Base-by-base conservation (phyloP, 768 basidiomycete species). In the Lactarius sp. region DNA sequence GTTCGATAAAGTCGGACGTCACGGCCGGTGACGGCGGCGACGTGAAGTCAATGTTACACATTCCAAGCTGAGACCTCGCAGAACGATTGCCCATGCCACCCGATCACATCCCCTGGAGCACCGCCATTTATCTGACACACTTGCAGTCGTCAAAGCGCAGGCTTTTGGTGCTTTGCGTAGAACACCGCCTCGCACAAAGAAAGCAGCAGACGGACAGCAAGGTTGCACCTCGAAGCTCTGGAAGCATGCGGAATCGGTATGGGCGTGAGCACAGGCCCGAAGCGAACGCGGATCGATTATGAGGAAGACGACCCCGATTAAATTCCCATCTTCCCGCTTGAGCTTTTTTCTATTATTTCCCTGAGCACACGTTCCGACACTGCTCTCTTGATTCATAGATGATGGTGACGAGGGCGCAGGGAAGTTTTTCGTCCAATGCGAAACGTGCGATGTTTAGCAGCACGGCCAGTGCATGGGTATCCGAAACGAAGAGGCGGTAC, bases 341-440 rank as follows among this genome's bases (percentile, higher is more conserved):
- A 27, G 2, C 27, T 27, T 27, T 27, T 27, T 27, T 22, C 22
- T 22, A 22, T 22, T 22, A 22, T 47, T 64, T 66, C 63, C 42
- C 34, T 6, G 37, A 52, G 41, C 8, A 22, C 50, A 62, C 62
- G 46, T 70, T 73, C 68, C 76, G 70, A 69, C 65, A 65, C 61
- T 67, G 51, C 62, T 62, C 60, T 27, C 27, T 39, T 18, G 44
- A 61, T 58, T 66, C 61, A 66, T 71, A 76, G 76, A 75, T 79
- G 88, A 89, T 73, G 86, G 86, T 70, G 86, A 88, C 71, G 83
- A 84, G 56, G 86, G 88, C 72, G 92, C 90, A 56, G 91, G 93
- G 52, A 94, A 92, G 73, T 92, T 96, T 77, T 97, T 98, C 92
- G 93, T 98, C 56, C 90, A 94, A 74, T 99, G 96, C 77, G 96